Evolutionary conservation across 352 stramenopile genomes (phyloP).

Genomic region (Blastocystis sp.): DNA sequence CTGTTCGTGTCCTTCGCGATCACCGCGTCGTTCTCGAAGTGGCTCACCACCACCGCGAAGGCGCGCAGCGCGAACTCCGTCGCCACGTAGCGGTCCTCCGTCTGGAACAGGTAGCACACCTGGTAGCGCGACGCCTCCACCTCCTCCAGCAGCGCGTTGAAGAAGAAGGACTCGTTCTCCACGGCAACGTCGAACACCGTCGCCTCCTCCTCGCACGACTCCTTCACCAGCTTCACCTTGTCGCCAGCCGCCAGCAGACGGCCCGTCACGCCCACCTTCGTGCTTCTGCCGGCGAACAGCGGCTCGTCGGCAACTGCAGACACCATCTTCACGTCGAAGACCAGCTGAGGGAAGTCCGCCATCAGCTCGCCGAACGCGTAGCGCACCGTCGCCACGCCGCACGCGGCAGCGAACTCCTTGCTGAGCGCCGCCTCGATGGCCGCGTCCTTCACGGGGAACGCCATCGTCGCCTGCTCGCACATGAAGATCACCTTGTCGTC

Average conservation of each 20-base stretch:
- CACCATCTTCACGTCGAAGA: constrained; percentile 11
- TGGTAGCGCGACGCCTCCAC: not conserved
- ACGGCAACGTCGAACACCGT: constrained; percentile 8
- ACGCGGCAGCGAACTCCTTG: not conserved
- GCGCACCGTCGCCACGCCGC: not conserved
- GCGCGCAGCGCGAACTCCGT: constrained; percentile 25
- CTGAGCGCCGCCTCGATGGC: not conserved
- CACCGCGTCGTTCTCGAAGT: constrained; percentile 46
- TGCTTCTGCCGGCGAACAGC: not conserved
- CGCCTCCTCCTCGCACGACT: constrained; percentile 29
- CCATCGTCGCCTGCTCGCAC: not conserved
- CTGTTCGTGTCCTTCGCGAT: not conserved
- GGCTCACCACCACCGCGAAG: not conserved
- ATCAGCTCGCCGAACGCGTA: constrained; percentile 36
- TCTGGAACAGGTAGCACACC: constrained; percentile 66
- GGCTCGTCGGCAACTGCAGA: not conserved
- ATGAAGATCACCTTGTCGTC: constrained; percentile 37
- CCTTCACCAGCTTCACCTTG: constrained; percentile 20
- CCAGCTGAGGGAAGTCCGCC: constrained; percentile 9
- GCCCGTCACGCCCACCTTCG: not conserved
- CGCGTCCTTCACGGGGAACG: not conserved
- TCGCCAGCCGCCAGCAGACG: constrained; percentile 6
- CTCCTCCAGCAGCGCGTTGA: not conserved
- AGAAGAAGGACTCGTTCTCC: not conserved
- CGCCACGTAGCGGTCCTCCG: constrained; percentile 9